Evolutionary conservation across 2,329 filamentous ascomycete genomes (phyloP), one percentile per base, ranked within the genome.

Genomic region (Periconia sp.): DNA sequence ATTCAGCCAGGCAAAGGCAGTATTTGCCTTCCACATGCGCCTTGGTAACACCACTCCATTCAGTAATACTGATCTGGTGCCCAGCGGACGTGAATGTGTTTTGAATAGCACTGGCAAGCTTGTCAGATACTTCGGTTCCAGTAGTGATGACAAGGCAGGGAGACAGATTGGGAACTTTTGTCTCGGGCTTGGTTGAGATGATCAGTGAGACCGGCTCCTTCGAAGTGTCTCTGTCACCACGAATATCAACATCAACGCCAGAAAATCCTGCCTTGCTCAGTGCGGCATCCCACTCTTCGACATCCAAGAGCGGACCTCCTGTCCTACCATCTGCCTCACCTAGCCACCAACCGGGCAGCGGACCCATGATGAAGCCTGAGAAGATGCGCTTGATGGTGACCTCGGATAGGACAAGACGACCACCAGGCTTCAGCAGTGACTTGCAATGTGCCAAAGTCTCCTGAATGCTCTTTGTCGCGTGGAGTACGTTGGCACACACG

Each of bases 371-470:
- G 5, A 62, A 17, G 27, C 49, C 50, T 19, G 20, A 19, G 1
- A 45, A 17, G 5, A 19, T 30, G 35, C 18, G 11, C 10, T 27
- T 45, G 15, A 49, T 47, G 2, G 61, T 63, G 49, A 54, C 47
- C 53, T 84, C 81, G 6, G 76, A 53, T 0, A 81, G 43, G 1
- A 82, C 37, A 0, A 84, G 62, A 37, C 76, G 74, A 0, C 81
- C 81, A 1, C 75, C 78, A 0, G 80, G 76, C 19, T 62, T 60
- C 1, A 72, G 55, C 9, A 72, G 50, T 33, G 61, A 65, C 14
- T 62, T 55, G 2, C 51, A 51, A 50, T 71, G 63, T 18, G 20
- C 41, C 33, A 73, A 49, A 0, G 68, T 61, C 11, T 55, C 47
- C 1, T 45, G 33, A 8, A 68, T 43, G 23, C 49, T 52, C 1